Conservation (phyloP, 257 asterid genomes). For the Solanum bukasovii region DNA sequence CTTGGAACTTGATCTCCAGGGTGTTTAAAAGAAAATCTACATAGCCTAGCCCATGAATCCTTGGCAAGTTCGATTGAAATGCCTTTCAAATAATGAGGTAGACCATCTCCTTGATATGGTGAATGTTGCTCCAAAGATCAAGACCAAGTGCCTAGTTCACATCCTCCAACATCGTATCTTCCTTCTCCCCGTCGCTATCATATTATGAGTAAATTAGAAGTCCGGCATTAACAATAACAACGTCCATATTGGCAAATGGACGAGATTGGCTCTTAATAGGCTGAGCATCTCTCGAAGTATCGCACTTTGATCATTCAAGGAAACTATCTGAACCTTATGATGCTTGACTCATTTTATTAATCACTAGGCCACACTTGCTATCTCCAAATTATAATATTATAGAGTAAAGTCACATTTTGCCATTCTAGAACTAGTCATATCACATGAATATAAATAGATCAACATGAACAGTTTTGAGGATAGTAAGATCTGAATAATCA, state of each 20-base stretch:
- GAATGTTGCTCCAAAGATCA: background rate
- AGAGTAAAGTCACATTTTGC: too few species aligned
- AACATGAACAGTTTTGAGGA: background rate
- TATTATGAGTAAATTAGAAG: background rate
- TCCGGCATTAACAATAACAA: background rate
- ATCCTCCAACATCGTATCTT: background rate
- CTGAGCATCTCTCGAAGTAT: background rate
- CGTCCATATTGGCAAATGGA: background rate
- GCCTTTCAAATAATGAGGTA: background rate
- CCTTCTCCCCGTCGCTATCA: background rate
- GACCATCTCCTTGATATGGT: background rate
- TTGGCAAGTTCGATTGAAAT: background rate
- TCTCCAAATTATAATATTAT: too few species aligned
- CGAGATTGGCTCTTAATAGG: background rate
- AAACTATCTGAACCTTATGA: background rate
- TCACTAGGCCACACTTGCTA: too few species aligned
- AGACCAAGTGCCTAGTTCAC: background rate
- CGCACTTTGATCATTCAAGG: background rate
- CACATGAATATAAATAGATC: background rate
- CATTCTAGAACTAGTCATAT: background rate
- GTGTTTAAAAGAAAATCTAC: background rate
- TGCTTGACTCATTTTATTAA: too few species aligned
- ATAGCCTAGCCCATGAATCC: background rate
- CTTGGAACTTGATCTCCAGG: background rate
- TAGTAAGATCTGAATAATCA: background rate